phyloP scores from a whole-genome alignment of 371 early-diverging fungal genomes.

The Mucor circinelloides region DNA sequence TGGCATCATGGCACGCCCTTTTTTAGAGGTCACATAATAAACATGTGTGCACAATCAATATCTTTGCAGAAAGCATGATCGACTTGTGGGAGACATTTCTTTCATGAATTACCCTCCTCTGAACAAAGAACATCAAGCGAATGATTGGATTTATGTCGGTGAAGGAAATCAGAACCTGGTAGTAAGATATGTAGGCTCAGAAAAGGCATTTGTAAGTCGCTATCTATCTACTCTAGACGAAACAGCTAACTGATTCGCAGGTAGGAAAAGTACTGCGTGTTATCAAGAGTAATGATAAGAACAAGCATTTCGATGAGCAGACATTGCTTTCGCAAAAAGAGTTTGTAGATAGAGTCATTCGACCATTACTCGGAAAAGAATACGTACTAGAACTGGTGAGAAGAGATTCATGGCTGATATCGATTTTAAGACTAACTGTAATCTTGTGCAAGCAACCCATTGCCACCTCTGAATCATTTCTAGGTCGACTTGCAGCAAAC shows the following conservation, averaged over 20 bases:
- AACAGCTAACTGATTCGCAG: constrained; percentile 8
- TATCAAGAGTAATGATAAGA: constrained; percentile 23
- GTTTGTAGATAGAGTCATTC: constrained; percentile 32
- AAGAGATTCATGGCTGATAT: background rate
- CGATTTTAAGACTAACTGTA: background rate
- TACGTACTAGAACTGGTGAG: constrained; percentile 41
- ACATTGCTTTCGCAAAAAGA: constrained; percentile 12
- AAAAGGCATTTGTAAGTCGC: constrained; percentile 30
- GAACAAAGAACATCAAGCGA: background rate
- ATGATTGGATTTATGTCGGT: constrained; percentile 44
- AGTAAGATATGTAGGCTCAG: constrained; percentile 33
- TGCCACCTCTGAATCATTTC: constrained; percentile 21
- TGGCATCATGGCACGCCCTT: constrained; percentile 50
- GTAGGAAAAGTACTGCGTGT: constrained; percentile 38
- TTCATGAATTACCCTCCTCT: background rate
- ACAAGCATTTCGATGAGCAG: background rate
- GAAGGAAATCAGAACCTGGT: constrained; percentile 58
- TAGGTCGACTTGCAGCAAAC: constrained; percentile 20
- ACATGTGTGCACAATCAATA: background rate
- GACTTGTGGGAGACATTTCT: constrained; percentile 16
- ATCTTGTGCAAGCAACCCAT: constrained; percentile 21
- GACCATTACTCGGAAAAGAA: constrained; percentile 40
- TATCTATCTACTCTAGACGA: background rate
- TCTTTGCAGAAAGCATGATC: background rate
- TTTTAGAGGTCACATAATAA: constrained; percentile 24